Evolutionary conservation across 2,329 filamentous ascomycete species (phyloP).

Genomic region (Drechmeria coniospora): DNA sequence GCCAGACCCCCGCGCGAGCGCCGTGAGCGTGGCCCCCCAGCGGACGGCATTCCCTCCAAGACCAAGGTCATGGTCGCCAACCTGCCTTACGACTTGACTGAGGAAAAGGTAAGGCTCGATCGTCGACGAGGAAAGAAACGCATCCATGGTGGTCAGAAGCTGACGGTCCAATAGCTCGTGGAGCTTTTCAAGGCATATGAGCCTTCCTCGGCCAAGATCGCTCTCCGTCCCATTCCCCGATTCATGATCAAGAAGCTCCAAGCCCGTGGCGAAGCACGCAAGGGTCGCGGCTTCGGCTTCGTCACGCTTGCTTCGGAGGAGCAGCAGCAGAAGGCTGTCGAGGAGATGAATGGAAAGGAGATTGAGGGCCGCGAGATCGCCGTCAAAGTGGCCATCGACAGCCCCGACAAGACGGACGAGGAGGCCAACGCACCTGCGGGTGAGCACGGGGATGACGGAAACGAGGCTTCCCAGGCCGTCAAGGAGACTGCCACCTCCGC

Average conservation of each 20-base stretch:
- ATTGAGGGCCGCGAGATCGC: constrained; percentile 98
- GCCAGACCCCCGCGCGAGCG: constrained; percentile 43
- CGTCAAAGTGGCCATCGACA: constrained; percentile 99
- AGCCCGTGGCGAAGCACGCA: constrained; percentile 92
- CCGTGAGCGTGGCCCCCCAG: constrained; percentile 81
- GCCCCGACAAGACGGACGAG: constrained; percentile 88
- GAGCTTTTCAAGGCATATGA: constrained; percentile 90
- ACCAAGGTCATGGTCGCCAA: constrained; percentile 99
- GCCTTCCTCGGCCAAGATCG: constrained; percentile 93
- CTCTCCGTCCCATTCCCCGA: constrained; percentile 90
- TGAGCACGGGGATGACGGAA: constrained; percentile 27
- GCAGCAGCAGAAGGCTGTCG: constrained; percentile 89
- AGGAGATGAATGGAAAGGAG: constrained; percentile 98
- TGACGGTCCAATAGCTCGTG: constrained; percentile 52
- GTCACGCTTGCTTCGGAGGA: constrained; percentile 93
- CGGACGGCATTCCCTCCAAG: constrained; percentile 95
- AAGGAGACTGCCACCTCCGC: constrained; percentile 15
- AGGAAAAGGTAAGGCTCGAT: constrained; percentile 66
- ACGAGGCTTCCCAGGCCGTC: constrained; percentile 14
- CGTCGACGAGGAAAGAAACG: background rate
- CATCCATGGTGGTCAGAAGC: too few relatives aligned
- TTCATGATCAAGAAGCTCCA: constrained; percentile 99
- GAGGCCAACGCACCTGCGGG: constrained; percentile 49
- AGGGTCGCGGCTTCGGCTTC: constrained; percentile 98
- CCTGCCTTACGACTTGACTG: constrained; percentile 91